These are phyloP conservation scores for Kodamaea kaohsiungensis DNA, from an alignment of 805 yeast species.

Conservation along the genomic window DNA sequence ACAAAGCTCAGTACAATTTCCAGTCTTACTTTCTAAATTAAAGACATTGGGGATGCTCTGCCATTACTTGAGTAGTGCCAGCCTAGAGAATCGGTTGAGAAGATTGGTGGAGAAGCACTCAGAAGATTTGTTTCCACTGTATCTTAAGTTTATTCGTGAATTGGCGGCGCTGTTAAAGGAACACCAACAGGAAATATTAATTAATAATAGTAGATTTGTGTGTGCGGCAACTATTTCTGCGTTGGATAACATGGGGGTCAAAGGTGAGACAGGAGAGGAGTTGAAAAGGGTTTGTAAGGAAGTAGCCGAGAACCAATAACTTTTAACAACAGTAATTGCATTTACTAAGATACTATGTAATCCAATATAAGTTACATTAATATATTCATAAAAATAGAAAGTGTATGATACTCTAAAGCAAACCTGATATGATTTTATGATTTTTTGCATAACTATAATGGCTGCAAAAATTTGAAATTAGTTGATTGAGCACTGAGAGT, in stretches of 20 bases:
- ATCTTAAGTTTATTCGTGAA: conserved; percentile 14
- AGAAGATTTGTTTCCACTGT: conserved; percentile 12
- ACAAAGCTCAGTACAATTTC: conserved; percentile 2
- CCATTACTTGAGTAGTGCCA: conserved; percentile 11
- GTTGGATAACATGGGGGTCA: background rate
- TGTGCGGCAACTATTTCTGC: conserved; percentile 22
- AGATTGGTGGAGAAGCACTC: conserved; percentile 2
- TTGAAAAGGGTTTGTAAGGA: conserved; percentile 3
- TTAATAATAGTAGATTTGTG: conserved; percentile 35
- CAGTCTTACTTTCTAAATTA: conserved; percentile 15
- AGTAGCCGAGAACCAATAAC: background rate
- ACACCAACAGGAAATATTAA: conserved; percentile 16
- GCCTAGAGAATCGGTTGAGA: background rate
- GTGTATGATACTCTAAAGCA: too few relatives aligned
- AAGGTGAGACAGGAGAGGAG: background rate
- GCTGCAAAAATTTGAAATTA: too few relatives aligned
- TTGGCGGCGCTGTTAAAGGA: conserved; percentile 9
- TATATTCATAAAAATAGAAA: too few relatives aligned
- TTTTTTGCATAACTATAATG: background rate
- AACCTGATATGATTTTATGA: too few relatives aligned
- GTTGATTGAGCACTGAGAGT: too few relatives aligned
- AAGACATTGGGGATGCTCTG: conserved; percentile 23
- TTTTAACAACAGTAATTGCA: too few relatives aligned
- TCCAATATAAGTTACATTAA: too few relatives aligned
- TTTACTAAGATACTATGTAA: too few relatives aligned